These are phyloP conservation scores for Penicillium goetzii DNA, from an alignment of 495 filamentous ascomycete genomes.

Conservation along the genomic window DNA sequence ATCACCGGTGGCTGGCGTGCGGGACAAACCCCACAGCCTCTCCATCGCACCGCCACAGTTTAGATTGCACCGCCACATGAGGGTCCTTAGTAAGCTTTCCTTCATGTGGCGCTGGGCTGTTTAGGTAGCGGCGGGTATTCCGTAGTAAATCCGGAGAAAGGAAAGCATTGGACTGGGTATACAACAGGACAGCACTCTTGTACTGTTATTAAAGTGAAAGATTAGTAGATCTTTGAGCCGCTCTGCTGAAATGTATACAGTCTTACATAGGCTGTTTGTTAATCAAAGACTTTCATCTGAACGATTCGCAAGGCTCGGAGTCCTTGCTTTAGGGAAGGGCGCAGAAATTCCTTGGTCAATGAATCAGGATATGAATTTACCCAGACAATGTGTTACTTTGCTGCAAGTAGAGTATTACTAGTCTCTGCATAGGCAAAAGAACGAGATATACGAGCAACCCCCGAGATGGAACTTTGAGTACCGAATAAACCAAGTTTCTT, in stretches of 20 bases:
- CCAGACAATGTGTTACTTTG: too few relatives aligned
- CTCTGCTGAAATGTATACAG: too few relatives aligned
- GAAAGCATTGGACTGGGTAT: background rate
- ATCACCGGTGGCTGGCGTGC: conserved; percentile 32
- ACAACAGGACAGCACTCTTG: background rate
- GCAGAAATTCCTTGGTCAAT: too few relatives aligned
- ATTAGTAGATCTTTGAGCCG: too few relatives aligned
- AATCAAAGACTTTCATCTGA: too few relatives aligned
- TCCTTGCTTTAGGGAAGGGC: too few relatives aligned
- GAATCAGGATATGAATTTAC: too few relatives aligned
- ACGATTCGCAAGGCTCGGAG: too few relatives aligned
- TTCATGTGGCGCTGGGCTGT: background rate
- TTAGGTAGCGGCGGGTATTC: too few relatives aligned
- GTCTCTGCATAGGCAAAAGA: background rate
- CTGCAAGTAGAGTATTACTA: too few relatives aligned
- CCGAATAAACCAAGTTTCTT: background rate
- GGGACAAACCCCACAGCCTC: conserved; percentile 21
- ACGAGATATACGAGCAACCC: background rate
- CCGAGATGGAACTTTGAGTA: background rate
- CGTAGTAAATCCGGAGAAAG: background rate
- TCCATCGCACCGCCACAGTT: conserved; percentile 11
- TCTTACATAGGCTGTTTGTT: too few relatives aligned
- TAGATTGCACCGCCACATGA: conserved; percentile 11
- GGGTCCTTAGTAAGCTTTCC: background rate
- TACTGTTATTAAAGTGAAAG: too few relatives aligned